Evolutionary conservation across 2,329 filamentous ascomycete species (phyloP).

Genomic region (Botrytis hyacinthi): DNA sequence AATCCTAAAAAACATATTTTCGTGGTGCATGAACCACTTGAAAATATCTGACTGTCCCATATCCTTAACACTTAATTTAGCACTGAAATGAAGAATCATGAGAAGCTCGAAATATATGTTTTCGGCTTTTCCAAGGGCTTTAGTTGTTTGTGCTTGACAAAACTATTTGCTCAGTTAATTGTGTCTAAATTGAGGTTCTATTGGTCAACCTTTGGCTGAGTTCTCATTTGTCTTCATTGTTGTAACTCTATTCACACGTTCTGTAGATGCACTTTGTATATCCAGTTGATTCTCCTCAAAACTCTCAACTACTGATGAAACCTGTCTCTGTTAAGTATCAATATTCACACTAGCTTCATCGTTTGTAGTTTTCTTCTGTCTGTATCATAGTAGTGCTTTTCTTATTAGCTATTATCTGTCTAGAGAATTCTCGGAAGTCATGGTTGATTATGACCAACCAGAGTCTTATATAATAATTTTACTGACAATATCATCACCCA

Average conservation of each 20-base stretch:
- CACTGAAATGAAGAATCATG: not conserved
- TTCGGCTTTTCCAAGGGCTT: not conserved
- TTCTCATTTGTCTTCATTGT: not conserved
- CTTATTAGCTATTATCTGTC: not conserved
- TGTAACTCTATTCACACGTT: not conserved
- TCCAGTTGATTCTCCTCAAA: not conserved
- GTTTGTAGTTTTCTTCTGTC: not conserved
- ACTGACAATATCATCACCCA: not conserved
- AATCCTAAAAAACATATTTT: not conserved
- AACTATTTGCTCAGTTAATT: not conserved
- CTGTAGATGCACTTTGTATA: too few species aligned
- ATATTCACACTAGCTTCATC: not conserved
- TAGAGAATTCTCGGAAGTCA: not conserved
- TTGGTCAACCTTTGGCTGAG: not conserved
- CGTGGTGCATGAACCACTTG: not conserved
- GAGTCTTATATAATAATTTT: not conserved
- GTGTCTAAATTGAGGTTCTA: not conserved
- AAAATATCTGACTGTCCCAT: not conserved
- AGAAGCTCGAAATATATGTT: not conserved
- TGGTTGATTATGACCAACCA: not conserved
- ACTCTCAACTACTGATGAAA: not conserved
- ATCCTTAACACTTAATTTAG: not conserved
- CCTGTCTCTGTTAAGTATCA: not conserved
- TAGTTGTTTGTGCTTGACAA: not conserved
- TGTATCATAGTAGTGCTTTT: not conserved